A percentile compares a stretch with the other conserved stretches of the same genome.
These are phyloP conservation scores for Fraxinus platypoda DNA, from an alignment of 305 asterid genomes.

Conservation along the genomic window DNA sequence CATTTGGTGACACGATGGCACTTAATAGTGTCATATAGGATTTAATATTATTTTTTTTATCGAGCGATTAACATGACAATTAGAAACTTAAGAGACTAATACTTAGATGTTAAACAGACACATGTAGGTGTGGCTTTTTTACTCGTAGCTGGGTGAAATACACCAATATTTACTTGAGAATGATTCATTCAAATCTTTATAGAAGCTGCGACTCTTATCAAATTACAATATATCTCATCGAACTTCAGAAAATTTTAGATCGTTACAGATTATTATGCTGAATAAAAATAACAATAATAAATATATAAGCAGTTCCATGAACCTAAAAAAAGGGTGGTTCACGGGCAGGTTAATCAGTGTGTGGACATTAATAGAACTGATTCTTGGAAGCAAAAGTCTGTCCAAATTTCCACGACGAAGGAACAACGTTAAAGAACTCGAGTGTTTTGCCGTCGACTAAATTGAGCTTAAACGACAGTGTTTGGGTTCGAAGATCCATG, in stretches of 20 bases:
- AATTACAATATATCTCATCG: neutral
- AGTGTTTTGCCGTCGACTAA: conserved; percentile 39
- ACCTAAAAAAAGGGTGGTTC: conserved; percentile 19
- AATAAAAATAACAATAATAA: neutral
- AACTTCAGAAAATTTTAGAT: neutral
- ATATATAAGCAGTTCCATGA: conserved; percentile 6
- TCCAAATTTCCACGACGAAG: conserved; percentile 65
- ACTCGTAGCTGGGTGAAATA: no score
- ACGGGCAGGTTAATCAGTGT: neutral
- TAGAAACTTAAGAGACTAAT: neutral
- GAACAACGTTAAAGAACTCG: conserved; percentile 48
- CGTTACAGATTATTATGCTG: neutral
- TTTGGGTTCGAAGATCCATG: conserved; percentile 45
- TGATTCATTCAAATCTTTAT: no score
- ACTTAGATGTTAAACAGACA: no score
- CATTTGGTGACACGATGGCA: neutral
- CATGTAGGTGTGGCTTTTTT: no score
- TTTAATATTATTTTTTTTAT: no score
- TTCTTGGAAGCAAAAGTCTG: conserved; percentile 63
- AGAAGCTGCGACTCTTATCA: no score
- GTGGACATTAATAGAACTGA: conserved; percentile 34
- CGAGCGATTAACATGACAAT: neutral
- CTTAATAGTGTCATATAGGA: neutral
- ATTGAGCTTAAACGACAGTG: conserved; percentile 50
- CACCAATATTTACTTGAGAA: no score